Conservation (phyloP, 83 land plant genomes). For the Picea abies region DNA sequence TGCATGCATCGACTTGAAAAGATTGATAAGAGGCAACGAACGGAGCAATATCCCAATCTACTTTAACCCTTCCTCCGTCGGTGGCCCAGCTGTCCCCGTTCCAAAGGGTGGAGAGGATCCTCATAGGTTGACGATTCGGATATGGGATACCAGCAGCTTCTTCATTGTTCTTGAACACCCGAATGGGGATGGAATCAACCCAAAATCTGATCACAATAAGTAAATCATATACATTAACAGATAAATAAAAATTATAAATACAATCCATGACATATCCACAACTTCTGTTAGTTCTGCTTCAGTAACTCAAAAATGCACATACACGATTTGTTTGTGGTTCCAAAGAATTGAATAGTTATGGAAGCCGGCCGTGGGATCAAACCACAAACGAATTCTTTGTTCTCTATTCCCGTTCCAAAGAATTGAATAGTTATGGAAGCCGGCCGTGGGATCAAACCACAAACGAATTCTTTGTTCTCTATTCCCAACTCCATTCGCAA, state of each 20-base stretch:
- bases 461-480: conserved; percentile 69
- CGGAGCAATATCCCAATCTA: conserved; percentile 24
- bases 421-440: conserved; percentile 15
- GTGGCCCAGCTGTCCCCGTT: conserved; percentile 58
- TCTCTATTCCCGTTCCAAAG: too few species aligned
- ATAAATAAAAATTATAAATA: neutral
- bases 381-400: conserved; percentile 73
- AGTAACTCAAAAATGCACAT: conserved; percentile 13
- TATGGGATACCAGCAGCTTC: conserved; percentile 12
- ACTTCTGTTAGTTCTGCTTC: neutral
- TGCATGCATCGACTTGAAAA: conserved; percentile 64
- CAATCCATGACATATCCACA: neutral
- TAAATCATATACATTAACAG: too few species aligned
- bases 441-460: conserved; percentile 69
- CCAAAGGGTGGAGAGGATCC: conserved; percentile 20
- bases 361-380: conserved; percentile 39
- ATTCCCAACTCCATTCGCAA: too few species aligned
- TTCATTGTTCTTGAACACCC: too few species aligned
- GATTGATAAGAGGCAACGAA: conserved; percentile 51
- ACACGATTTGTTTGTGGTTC: conserved; percentile 62
- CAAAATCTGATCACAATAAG: neutral
- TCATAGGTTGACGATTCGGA: conserved; percentile 41
- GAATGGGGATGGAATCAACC: too few species aligned
- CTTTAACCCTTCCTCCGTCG: conserved; percentile 24
- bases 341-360: conserved; percentile 56